These are phyloP conservation scores for Ogataea saltuana DNA, from an alignment of 805 yeast species.

Conservation along the genomic window DNA sequence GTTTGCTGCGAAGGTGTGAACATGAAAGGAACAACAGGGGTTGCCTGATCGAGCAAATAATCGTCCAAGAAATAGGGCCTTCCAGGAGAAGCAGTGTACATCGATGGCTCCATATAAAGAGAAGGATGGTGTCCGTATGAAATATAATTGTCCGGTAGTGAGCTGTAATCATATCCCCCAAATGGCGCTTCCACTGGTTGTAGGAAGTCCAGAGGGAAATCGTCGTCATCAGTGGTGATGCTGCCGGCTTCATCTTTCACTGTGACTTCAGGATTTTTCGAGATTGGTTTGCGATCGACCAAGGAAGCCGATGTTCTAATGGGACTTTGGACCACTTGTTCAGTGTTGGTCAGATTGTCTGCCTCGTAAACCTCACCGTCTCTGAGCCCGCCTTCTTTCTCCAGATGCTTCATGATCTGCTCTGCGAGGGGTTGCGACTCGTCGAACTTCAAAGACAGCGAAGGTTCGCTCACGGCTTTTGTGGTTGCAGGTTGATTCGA, in stretches of 20 bases:
- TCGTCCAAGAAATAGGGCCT: conserved; percentile 23
- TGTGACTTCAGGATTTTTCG: conserved; percentile 1
- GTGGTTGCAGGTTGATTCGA: conserved; percentile 68
- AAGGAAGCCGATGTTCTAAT: conserved; percentile 6
- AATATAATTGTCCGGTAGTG: conserved; percentile 19
- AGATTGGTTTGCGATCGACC: conserved; percentile 7
- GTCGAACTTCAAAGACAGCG: conserved; percentile 72
- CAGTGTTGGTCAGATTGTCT: conserved; percentile 13
- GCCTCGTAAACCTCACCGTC: conserved; percentile 20
- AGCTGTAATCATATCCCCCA: conserved; percentile 36
- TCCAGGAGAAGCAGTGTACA: conserved; percentile 31
- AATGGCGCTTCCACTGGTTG: conserved; percentile 19
- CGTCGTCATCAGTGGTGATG: conserved; percentile 49
- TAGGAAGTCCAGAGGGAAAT: conserved; percentile 71
- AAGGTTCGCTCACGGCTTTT: conserved; percentile 71
- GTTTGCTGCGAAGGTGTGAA: conserved; percentile 20
- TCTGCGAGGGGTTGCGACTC: conserved; percentile 49
- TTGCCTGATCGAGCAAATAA: conserved; percentile 30
- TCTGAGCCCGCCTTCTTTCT: conserved; percentile 17
- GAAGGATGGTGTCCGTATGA: conserved; percentile 28
- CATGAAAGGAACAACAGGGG: conserved; percentile 33
- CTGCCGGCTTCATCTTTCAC: conserved; percentile 16
- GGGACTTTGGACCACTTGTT: conserved; percentile 17
- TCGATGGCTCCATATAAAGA: conserved; percentile 27
- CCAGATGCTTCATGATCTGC: conserved; percentile 44